Base-by-base conservation (phyloP, 805 yeast genomes). In the Cyberlindnera nakhonratchasimensis region DNA sequence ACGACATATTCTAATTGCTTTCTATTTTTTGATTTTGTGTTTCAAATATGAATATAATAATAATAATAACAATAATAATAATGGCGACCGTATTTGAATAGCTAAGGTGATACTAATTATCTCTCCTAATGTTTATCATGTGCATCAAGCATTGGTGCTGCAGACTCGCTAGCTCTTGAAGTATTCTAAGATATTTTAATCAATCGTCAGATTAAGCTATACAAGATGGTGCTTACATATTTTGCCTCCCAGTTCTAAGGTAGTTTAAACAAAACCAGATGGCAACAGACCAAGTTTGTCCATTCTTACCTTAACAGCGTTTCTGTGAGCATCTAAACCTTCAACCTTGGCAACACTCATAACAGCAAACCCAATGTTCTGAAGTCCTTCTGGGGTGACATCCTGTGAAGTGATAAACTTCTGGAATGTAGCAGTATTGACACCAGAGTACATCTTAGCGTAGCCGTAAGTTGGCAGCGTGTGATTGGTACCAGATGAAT, bases 401-500 rank as follows among this genome's bases (percentile, higher is more conserved):
- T 83, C 87, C 70, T 93, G 99, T 22, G 96, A 77, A 10, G 99
- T 93, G 58, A 93, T 84, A 68, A 86, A 89, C 67, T 93, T 93
- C 66, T 86, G 95, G 80, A 87, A 93, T 0, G 97, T 89, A 38
- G 89, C 82, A 19, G 98, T 93, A 70, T 93, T 93, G 42, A 90
- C 97, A 48, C 99, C 99, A 52, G 95, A 82, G 69, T 93, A 93
- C 77, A 88, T 95, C 69, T 89, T 83, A 33, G 99, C 98, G 60
- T 91, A 93, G 38, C 99, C 99, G 61, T 93, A 93, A 0, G 99
- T 93, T 45, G 99, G 99, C 56, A 93, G 75, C 0, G 99, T 93
- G 69, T 93, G 99, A 74, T 93, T 93, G 5, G 99, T 93, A 63
- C 99, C 99, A 47, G 90, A 79, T 0, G 97, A 90, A 69, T 93